phyloP scores from a whole-genome alignment of 305 asterid species.

The Plantago coronopus region DNA sequence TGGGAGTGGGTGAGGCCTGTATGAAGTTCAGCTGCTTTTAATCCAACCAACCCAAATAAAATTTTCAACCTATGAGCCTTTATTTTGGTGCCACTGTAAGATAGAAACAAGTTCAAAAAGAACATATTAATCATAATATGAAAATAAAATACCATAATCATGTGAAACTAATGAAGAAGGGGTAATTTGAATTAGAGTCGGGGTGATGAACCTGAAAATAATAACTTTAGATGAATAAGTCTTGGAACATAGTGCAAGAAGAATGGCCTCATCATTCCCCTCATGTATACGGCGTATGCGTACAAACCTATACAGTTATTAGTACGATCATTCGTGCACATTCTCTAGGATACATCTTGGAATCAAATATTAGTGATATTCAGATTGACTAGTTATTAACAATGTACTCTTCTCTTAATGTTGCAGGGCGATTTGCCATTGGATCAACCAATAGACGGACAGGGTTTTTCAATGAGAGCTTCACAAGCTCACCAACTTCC shows the following conservation, averaged over 20 bases:
- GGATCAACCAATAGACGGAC: slow-evolving; percentile 91
- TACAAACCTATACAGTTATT: slow-evolving; percentile 59
- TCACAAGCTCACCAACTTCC: slow-evolving; percentile 67
- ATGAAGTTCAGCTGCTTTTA: slow-evolving; percentile 92
- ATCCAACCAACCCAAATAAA: slow-evolving; percentile 83
- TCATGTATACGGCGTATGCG: slow-evolving; percentile 86
- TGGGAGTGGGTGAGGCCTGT: slow-evolving; percentile 90
- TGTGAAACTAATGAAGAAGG: slow-evolving; percentile 28
- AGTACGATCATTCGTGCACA: no score
- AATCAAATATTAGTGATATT: no score
- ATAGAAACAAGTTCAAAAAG: slow-evolving; percentile 81
- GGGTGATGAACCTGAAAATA: slow-evolving; percentile 61
- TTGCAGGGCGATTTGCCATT: slow-evolving; percentile 67
- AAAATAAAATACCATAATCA: slow-evolving; percentile 77
- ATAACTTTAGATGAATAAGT: slow-evolving; percentile 84
- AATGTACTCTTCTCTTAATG: slow-evolving; percentile 79
- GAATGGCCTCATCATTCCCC: slow-evolving; percentile 95
- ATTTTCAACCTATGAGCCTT: slow-evolving; percentile 82
- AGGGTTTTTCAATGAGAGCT: slow-evolving; percentile 77
- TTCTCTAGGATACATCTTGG: no score
- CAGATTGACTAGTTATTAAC: slow-evolving; percentile 10
- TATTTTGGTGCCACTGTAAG: slow-evolving; percentile 4
- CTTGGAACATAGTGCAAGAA: slow-evolving; percentile 82
- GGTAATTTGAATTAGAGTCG: slow-evolving; percentile 34
- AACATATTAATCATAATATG: slow-evolving; percentile 92